Conservation (phyloP, 2,329 filamentous ascomycete genomes). For the Davidsoniella eucalypti region DNA sequence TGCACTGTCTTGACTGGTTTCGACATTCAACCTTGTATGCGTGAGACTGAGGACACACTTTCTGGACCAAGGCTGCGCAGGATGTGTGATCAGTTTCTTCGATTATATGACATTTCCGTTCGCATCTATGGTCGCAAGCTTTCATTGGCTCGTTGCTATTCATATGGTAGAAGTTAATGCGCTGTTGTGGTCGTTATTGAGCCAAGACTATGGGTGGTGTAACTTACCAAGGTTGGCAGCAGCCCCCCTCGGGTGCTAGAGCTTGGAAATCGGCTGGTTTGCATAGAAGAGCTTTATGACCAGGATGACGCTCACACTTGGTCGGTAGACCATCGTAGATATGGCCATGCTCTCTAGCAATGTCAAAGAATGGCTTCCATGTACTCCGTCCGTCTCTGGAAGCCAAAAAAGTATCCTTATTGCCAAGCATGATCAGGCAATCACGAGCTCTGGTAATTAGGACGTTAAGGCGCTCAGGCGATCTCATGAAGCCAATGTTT, state of each 20-base stretch:
- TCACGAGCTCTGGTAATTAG: conserved; percentile 50
- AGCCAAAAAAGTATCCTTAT: conserved; percentile 47
- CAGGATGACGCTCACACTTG: conserved; percentile 41
- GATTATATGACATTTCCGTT: conserved; percentile 43
- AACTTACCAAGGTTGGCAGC: conserved; percentile 34
- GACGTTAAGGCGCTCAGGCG: conserved; percentile 53
- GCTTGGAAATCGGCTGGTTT: conserved; percentile 40
- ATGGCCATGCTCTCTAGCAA: conserved; percentile 32
- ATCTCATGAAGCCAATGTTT: conserved; percentile 55
- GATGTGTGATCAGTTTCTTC: conserved; percentile 35
- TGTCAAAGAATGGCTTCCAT: conserved; percentile 42
- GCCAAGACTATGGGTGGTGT: neutral
- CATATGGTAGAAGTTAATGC: neutral
- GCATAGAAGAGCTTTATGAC: conserved; percentile 28
- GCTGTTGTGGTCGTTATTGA: neutral
- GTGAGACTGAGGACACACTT: conserved; percentile 37
- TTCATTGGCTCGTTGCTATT: conserved; percentile 30
- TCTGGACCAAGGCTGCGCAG: conserved; percentile 23
- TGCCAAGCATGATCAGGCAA: conserved; percentile 52
- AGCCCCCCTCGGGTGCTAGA: conserved; percentile 54
- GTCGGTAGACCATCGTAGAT: conserved; percentile 46
- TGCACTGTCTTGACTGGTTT: conserved; percentile 25
- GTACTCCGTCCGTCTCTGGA: conserved; percentile 27
- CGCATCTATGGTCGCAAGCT: conserved; percentile 45
- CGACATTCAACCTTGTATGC: conserved; percentile 30